Conservation (phyloP, 768 basidiomycete species). For the Termitomyces sp. region DNA sequence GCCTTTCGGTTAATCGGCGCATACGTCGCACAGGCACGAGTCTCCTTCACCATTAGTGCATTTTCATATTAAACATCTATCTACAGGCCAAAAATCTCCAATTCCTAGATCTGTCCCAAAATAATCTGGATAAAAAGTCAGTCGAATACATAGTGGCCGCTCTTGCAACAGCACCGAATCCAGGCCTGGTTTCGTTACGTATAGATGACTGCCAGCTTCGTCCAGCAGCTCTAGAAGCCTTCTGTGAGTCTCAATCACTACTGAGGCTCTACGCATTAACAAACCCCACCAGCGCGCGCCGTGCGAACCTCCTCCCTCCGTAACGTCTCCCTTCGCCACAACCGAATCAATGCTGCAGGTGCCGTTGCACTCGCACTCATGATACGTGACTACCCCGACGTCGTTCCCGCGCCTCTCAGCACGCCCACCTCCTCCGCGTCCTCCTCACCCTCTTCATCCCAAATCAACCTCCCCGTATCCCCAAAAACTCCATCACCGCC, state of each 20-base stretch:
- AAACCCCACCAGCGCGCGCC: conserved; percentile 53
- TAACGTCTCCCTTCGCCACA: conserved; percentile 87
- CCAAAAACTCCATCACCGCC: conserved; percentile 23
- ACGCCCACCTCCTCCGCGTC: conserved; percentile 21
- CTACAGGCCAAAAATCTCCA: conserved; percentile 66
- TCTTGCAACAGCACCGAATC: conserved; percentile 46
- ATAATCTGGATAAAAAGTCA: conserved; percentile 74
- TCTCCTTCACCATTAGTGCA: not conserved
- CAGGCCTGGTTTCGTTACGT: conserved; percentile 70
- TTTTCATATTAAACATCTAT: not conserved
- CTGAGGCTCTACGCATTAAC: not conserved
- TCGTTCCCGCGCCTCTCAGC: conserved; percentile 36
- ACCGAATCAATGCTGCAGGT: conserved; percentile 78
- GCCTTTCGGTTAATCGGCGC: conserved; percentile 80
- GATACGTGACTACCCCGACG: conserved; percentile 94
- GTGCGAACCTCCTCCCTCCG: conserved; percentile 79
- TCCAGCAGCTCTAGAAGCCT: conserved; percentile 66
- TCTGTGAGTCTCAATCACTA: conserved; percentile 53
- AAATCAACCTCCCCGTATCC: conserved; percentile 23
- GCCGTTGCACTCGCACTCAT: conserved; percentile 92
- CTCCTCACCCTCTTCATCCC: conserved; percentile 32
- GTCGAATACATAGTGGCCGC: conserved; percentile 78
- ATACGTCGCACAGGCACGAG: conserved; percentile 65
- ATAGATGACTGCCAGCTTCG: conserved; percentile 83
- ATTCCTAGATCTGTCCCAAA: conserved; percentile 90